A percentile compares a stretch with the other conserved stretches of the same genome.
Conservation (phyloP, 495 filamentous ascomycete genomes). For the Cryomyces antarcticus region DNA sequence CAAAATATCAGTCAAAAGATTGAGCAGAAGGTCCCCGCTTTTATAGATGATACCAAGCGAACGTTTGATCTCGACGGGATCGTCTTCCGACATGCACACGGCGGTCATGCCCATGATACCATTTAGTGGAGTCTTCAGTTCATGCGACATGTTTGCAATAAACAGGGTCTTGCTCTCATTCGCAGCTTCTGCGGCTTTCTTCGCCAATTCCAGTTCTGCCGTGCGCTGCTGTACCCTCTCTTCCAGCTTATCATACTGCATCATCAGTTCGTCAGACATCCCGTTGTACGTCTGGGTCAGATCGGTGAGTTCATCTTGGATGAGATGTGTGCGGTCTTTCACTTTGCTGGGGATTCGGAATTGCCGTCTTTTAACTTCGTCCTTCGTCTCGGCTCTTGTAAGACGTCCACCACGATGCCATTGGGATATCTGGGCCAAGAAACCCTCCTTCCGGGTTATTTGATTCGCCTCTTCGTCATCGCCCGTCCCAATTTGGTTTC, state of each 20-base stretch:
- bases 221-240: constrained; percentile 70
- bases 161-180: constrained; percentile 92
- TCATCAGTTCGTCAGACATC: constrained; percentile 77
- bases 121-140: constrained; percentile 80
- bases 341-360: constrained; percentile 78
- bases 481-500: neutral
- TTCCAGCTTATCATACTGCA: constrained; percentile 67
- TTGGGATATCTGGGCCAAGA: constrained; percentile 10
- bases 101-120: constrained; percentile 87
- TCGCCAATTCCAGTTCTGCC: constrained; percentile 64
- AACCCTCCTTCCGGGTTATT: constrained; percentile 24
- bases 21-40: constrained; percentile 69
- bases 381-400: constrained; percentile 17
- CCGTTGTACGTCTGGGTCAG: constrained; percentile 76
- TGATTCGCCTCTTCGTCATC: constrained; percentile 18
- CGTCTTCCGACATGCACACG: constrained; percentile 77
- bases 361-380: constrained; percentile 18
- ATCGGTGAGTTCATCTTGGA: constrained; percentile 78
- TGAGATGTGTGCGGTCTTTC: constrained; percentile 45
- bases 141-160: constrained; percentile 90
- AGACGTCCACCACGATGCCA: constrained; percentile 5
- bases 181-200: constrained; percentile 75
- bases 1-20: constrained; percentile 75
- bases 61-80: constrained; percentile 52
- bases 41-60: constrained; percentile 74